Evolutionary conservation across 1,284 basidiomycete genomes (phyloP).

Genomic region (Xerocomus minutiporus): DNA sequence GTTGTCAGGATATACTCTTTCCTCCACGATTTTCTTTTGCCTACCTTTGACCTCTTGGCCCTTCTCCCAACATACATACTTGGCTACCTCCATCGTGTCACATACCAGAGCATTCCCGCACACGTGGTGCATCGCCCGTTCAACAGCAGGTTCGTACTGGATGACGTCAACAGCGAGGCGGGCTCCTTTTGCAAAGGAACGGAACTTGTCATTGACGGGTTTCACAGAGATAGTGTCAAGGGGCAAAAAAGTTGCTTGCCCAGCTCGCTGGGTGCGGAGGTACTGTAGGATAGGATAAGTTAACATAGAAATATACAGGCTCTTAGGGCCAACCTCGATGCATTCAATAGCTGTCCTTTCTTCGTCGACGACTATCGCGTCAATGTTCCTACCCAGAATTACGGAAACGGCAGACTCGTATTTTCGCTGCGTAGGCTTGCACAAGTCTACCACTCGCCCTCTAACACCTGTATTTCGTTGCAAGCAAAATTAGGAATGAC

Average conservation of each 20-base stretch:
- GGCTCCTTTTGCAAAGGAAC: constrained; percentile 87
- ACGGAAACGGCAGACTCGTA: constrained; percentile 94
- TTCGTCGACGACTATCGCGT: constrained; percentile 93
- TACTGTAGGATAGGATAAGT: constrained; percentile 50
- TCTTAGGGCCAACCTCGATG: constrained; percentile 65
- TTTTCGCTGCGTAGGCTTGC: constrained; percentile 88
- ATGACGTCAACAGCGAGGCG: constrained; percentile 94
- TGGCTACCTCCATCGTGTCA: constrained; percentile 90
- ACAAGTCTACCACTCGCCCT: constrained; percentile 88
- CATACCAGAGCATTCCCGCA: constrained; percentile 95
- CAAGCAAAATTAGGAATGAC: neutral
- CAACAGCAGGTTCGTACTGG: constrained; percentile 80
- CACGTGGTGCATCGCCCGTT: constrained; percentile 93
- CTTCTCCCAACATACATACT: constrained; percentile 89
- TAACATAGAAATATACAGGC: neutral
- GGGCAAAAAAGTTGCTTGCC: constrained; percentile 96
- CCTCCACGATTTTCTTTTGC: constrained; percentile 17
- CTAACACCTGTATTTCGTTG: constrained; percentile 58
- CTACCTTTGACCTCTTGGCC: constrained; percentile 93
- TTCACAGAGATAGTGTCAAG: constrained; percentile 95
- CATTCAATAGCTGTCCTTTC: constrained; percentile 97
- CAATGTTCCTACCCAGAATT: constrained; percentile 92
- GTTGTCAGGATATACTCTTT: neutral
- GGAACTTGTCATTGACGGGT: constrained; percentile 90
- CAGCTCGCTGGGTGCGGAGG: constrained; percentile 90